A percentile compares a stretch with the other conserved stretches of the same genome.
These are phyloP conservation scores for Vinca minor DNA, from an alignment of 257 asterid genomes.

Conservation along the genomic window DNA sequence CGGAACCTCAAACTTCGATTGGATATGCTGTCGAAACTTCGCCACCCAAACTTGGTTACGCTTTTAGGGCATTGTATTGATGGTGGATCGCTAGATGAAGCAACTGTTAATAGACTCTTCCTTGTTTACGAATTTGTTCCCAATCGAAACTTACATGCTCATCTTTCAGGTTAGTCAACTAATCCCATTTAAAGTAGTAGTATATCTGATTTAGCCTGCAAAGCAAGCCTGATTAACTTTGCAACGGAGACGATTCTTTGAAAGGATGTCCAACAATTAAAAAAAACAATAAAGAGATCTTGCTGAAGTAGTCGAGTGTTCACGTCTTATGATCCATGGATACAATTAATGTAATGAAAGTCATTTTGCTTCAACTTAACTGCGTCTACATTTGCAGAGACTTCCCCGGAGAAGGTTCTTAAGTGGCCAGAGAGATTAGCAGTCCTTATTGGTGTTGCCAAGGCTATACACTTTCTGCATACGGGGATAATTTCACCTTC, in stretches of 20 bases:
- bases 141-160: constrained; percentile 45
- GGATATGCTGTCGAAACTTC: constrained; percentile 58
- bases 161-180: constrained; percentile 57
- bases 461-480: constrained; percentile 76
- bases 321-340: no score
- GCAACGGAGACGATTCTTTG: no score
- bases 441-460: constrained; percentile 48
- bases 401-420: constrained; percentile 40
- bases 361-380: no score
- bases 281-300: no score
- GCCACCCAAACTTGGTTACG: constrained; percentile 56
- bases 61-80: constrained; percentile 67
- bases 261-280: no score
- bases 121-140: constrained; percentile 51
- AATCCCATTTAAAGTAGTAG: no score
- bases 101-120: constrained; percentile 38
- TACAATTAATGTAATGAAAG: no score
- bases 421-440: constrained; percentile 61
- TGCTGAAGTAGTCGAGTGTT: no score
- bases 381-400: constrained; percentile 26
- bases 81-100: constrained; percentile 28
- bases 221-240: no score
- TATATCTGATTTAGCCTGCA: no score
- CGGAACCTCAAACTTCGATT: constrained; percentile 61
- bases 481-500: constrained; percentile 67